Evolutionary conservation across 148 eudicot species (phyloP).

Genomic region (Chenopodium berlandieri): DNA sequence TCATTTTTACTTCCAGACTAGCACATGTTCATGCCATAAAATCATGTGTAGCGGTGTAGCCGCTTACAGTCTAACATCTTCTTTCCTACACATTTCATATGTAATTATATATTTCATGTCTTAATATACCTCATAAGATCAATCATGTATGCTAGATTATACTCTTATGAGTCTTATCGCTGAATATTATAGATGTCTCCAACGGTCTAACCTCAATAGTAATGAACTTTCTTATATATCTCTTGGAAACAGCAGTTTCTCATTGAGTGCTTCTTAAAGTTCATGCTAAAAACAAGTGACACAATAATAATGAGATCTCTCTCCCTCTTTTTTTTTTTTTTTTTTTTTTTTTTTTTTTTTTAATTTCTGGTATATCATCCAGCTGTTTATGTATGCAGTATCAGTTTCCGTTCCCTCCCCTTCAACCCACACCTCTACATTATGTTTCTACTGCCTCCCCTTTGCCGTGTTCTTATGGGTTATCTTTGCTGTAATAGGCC

Average conservation of each 20-base stretch:
- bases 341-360: too few relatives aligned
- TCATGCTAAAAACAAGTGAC: background rate
- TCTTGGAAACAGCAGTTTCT: background rate
- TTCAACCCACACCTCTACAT: background rate
- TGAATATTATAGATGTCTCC: background rate
- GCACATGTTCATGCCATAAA: background rate
- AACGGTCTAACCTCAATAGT: too few relatives aligned
- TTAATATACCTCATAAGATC: background rate
- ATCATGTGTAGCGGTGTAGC: background rate
- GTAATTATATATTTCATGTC: background rate
- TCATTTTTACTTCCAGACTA: background rate
- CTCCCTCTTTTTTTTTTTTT: too few relatives aligned
- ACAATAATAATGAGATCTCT: background rate
- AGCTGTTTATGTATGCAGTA: background rate
- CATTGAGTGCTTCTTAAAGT: background rate
- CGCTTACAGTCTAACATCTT: background rate
- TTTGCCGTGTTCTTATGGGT: background rate
- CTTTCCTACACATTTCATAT: background rate
- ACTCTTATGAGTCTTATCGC: background rate
- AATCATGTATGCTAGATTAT: background rate
- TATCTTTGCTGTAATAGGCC: slow-evolving; percentile 52
- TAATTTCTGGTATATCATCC: background rate
- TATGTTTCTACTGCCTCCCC: background rate
- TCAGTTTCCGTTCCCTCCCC: background rate
- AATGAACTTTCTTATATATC: background rate